Base-by-base conservation (phyloP, 2,329 filamentous ascomycete species). In the Penicillium griseofulvum region DNA sequence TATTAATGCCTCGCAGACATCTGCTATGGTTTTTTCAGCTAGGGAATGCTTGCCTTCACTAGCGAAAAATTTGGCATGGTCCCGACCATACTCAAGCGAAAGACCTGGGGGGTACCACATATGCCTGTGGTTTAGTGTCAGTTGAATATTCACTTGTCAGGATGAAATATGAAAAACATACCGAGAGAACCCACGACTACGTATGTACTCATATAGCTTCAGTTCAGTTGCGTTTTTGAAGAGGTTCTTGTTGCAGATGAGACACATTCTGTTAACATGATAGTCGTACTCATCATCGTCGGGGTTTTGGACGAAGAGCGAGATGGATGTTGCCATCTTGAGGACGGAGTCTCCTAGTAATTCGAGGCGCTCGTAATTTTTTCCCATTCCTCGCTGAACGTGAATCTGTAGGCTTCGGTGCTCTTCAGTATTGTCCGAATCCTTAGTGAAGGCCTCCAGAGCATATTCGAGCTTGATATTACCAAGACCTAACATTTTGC, bases 261-360 rank as follows among this genome's bases (percentile, higher is more conserved):
- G 82, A 19, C 88, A 69, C 93, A 97, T 97, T 16, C 94, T 87
- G 63, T 91, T 87, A 8, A 96, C 89, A 67, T 99, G 94, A 64
- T 90, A 94, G 53, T 90, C 86, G 46, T 87, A 95, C 68, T 99
- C 94, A 61, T 91, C 85, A 58, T 88, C 85, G 45, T 89, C 83
- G 0, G 91, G 90, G 19, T 89, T 85, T 28, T 86, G 81, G 0
- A 88, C 87, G 68, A 89, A 97, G 0, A 96, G 79, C 0, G 91
- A 87, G 50, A 99, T 91, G 0, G 92, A 93, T 0, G 93, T 97
- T 11, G 90, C 90, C 87, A 97, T 93, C 74, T 99, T 99, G 56
- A 99, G 80, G 66, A 97, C 96, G 33, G 88, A 89, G 70, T 99
- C 94, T 0, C 94, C 94, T 2, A 97, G 80, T 56, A 97, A 96